phyloP scores from a whole-genome alignment of 2,329 filamentous ascomycete species.

The Fusarium secorum region DNA sequence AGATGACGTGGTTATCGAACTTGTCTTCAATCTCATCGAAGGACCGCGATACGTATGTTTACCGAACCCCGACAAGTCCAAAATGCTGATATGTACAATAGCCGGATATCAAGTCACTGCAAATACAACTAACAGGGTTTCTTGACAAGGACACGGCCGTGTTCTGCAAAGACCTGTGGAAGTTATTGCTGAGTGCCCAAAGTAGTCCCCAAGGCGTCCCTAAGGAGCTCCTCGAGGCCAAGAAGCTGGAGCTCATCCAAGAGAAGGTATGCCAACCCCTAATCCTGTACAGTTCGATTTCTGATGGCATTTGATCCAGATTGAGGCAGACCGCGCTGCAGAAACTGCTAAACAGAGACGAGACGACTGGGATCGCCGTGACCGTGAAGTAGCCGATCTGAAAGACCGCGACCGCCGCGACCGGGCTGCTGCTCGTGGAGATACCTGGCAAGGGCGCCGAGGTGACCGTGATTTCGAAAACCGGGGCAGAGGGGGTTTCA shows the following conservation, averaged over 20 bases:
- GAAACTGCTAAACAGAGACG: constrained; percentile 76
- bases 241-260: constrained; percentile 93
- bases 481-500: constrained; percentile 54
- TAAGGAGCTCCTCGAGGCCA: constrained; percentile 92
- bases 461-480: constrained; percentile 60
- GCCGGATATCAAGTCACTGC: constrained; percentile 95
- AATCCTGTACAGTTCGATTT: background rate
- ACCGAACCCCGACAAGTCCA: background rate
- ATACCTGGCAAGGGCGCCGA: constrained; percentile 62
- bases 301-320: constrained; percentile 55
- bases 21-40: constrained; percentile 76
- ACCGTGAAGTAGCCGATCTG: constrained; percentile 73
- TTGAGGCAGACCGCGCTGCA: constrained; percentile 82
- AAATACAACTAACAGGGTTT: constrained; percentile 94
- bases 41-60: constrained; percentile 75
- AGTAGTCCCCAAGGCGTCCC: constrained; percentile 88
- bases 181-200: constrained; percentile 88
- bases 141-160: constrained; percentile 87
- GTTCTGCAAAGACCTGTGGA: constrained; percentile 96
- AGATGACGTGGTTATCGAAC: constrained; percentile 94
- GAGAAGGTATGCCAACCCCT: constrained; percentile 73
- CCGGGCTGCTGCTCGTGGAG: constrained; percentile 59
- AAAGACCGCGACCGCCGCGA: constrained; percentile 70
- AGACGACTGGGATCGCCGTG: constrained; percentile 74
- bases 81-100: constrained; percentile 52